Percentiles rank a stretch among this genome's conserved stretches.
Conservation (phyloP, 2,329 filamentous ascomycete genomes). For the Aureobasidium sp. region DNA sequence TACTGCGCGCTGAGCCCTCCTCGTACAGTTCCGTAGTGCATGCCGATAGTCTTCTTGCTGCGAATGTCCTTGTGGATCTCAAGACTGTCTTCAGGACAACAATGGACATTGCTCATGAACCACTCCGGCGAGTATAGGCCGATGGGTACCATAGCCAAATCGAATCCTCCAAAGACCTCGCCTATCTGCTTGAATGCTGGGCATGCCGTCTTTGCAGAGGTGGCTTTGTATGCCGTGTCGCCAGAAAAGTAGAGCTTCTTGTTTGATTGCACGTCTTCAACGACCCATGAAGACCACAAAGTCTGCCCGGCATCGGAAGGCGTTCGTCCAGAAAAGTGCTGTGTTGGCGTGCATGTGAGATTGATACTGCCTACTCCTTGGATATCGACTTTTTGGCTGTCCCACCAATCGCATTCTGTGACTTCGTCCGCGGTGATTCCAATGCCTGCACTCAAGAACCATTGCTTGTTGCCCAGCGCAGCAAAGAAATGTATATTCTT, state of each 20-base stretch:
- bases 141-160: slow-evolving; percentile 44
- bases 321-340: slow-evolving; percentile 41
- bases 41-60: slow-evolving; percentile 43
- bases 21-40: slow-evolving; percentile 46
- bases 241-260: slow-evolving; percentile 42
- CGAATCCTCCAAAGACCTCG: slow-evolving; percentile 40
- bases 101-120: slow-evolving; percentile 41
- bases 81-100: slow-evolving; percentile 42
- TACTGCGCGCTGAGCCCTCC: slow-evolving; percentile 39
- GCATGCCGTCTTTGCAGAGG: slow-evolving; percentile 35
- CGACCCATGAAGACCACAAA: slow-evolving; percentile 44
- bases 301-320: slow-evolving; percentile 34
- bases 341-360: slow-evolving; percentile 41
- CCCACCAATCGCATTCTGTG: slow-evolving; percentile 46
- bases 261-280: slow-evolving; percentile 26
- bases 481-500: slow-evolving; percentile 37
- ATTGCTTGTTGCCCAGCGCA: slow-evolving; percentile 33
- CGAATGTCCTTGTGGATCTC: slow-evolving; percentile 41
- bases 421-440: slow-evolving; percentile 35
- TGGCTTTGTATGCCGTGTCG: slow-evolving; percentile 43
- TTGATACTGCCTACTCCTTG: slow-evolving; percentile 32
- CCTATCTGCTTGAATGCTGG: slow-evolving; percentile 44
- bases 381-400: slow-evolving; percentile 32
- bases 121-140: slow-evolving; percentile 41
- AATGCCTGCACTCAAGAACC: slow-evolving; percentile 30